phyloP scores from a whole-genome alignment of 1,284 basidiomycete species.

The Afroboletus lepidellus region DNA sequence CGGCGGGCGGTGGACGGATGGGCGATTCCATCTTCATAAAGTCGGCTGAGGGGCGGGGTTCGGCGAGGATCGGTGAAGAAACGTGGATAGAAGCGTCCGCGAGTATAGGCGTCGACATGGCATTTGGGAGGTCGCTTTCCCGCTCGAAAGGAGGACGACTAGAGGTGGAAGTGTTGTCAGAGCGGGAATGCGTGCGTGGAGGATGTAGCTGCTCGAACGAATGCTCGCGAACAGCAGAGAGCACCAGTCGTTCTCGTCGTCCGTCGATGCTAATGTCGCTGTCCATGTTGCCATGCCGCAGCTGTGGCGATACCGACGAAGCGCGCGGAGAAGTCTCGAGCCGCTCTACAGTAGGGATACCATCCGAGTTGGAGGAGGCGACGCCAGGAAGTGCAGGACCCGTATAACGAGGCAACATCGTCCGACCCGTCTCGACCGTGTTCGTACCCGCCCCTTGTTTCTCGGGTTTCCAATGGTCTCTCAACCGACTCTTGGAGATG shows the following conservation, averaged over 20 bases:
- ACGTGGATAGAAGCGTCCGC: conserved; percentile 24
- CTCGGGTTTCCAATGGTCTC: conserved; percentile 23
- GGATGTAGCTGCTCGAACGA: conserved; percentile 21
- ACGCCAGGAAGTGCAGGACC: conserved; percentile 18
- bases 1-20: conserved; percentile 34
- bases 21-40: conserved; percentile 37
- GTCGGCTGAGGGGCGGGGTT: conserved; percentile 33
- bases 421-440: conserved; percentile 13
- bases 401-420: conserved; percentile 18
- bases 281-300: conserved; percentile 16
- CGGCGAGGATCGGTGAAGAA: conserved; percentile 31
- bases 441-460: conserved; percentile 17
- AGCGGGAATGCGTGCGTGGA: conserved; percentile 20
- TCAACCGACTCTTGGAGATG: conserved; percentile 31
- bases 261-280: conserved; percentile 24
- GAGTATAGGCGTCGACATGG: conserved; percentile 33
- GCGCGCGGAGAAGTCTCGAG: conserved; percentile 26
- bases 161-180: conserved; percentile 24
- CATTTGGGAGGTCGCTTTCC: conserved; percentile 25
- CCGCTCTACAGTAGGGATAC: conserved; percentile 32
- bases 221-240: conserved; percentile 29
- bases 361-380: conserved; percentile 27
- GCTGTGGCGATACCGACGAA: conserved; percentile 27
- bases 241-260: conserved; percentile 24
- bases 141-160: conserved; percentile 27